Conservation (phyloP, 352 stramenopile genomes). For the Phytophthora melonis region DNA sequence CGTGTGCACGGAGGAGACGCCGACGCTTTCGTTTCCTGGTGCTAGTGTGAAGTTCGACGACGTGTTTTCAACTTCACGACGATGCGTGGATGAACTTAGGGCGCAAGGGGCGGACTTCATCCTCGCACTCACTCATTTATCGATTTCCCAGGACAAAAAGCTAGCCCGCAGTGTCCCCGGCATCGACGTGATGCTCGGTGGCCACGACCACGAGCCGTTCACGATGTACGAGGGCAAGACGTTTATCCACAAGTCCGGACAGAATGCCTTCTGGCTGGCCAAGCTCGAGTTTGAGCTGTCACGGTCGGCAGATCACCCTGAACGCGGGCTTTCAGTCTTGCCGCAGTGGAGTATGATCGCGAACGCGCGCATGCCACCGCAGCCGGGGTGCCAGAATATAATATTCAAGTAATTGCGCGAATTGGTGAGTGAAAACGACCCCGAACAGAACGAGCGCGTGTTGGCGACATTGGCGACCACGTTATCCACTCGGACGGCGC, state of each 20-base stretch:
- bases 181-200: constrained; percentile 90
- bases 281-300: constrained; percentile 79
- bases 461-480: constrained; percentile 59
- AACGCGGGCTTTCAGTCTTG: constrained; percentile 55
- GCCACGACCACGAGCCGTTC: constrained; percentile 93
- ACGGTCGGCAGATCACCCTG: constrained; percentile 46
- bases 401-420: constrained; percentile 74
- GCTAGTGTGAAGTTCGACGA: constrained; percentile 65
- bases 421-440: constrained; percentile 66
- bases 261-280: constrained; percentile 90
- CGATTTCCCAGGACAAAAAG: constrained; percentile 76
- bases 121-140: constrained; percentile 86
- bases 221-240: constrained; percentile 84
- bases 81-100: constrained; percentile 71
- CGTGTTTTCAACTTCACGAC: constrained; percentile 52
- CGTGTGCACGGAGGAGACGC: constrained; percentile 74
- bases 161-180: constrained; percentile 69
- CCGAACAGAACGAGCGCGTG: constrained; percentile 52
- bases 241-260: constrained; percentile 91
- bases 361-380: constrained; percentile 64
- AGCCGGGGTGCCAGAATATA: constrained; percentile 72
- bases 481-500: constrained; percentile 78
- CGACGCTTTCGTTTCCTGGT: constrained; percentile 50
- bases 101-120: constrained; percentile 82
- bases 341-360: constrained; percentile 89